Evolutionary conservation across 2,329 filamentous ascomycete genomes (phyloP).

Genomic region (Cladophialophora immunda): DNA sequence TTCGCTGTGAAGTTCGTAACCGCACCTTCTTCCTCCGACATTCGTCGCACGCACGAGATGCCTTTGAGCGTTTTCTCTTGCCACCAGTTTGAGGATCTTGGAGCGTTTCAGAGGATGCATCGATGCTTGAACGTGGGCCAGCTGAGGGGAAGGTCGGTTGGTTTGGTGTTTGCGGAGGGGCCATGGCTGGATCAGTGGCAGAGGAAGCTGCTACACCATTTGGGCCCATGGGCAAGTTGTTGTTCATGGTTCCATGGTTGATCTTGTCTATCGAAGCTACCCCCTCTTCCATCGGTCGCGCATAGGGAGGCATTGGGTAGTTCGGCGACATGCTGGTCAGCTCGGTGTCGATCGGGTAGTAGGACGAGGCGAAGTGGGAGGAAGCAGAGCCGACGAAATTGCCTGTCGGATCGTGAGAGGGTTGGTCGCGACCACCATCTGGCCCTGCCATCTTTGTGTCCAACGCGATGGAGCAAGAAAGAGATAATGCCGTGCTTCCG

Average conservation of each 20-base stretch:
- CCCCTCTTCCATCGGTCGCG: conserved; percentile 28
- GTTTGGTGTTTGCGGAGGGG: conserved; percentile 32
- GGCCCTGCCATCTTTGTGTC: conserved; percentile 30
- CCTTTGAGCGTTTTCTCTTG: conserved; percentile 81
- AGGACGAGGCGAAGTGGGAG: conserved; percentile 32
- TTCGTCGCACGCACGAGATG: conserved; percentile 88
- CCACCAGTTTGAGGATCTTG: conserved; percentile 52
- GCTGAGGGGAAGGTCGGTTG: conserved; percentile 27
- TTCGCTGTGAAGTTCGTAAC: background rate
- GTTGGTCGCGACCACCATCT: conserved; percentile 30
- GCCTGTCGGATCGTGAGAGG: conserved; percentile 29
- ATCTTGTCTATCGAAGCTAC: conserved; percentile 10
- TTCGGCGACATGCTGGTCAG: conserved; percentile 31
- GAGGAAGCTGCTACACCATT: conserved; percentile 24
- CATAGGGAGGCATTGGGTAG: conserved; percentile 29
- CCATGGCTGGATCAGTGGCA: conserved; percentile 32
- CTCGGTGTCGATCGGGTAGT: conserved; percentile 34
- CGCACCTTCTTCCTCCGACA: conserved; percentile 81
- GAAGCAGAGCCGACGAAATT: conserved; percentile 21
- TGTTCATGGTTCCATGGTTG: conserved; percentile 20
- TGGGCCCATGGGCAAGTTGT: conserved; percentile 17
- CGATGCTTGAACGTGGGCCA: conserved; percentile 31
- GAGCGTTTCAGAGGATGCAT: conserved; percentile 28
- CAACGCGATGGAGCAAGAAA: conserved; percentile 8
- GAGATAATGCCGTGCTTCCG: conserved; percentile 33